Conservation (phyloP, 208 protist genomes). For the Trichomonas tenax region DNA sequence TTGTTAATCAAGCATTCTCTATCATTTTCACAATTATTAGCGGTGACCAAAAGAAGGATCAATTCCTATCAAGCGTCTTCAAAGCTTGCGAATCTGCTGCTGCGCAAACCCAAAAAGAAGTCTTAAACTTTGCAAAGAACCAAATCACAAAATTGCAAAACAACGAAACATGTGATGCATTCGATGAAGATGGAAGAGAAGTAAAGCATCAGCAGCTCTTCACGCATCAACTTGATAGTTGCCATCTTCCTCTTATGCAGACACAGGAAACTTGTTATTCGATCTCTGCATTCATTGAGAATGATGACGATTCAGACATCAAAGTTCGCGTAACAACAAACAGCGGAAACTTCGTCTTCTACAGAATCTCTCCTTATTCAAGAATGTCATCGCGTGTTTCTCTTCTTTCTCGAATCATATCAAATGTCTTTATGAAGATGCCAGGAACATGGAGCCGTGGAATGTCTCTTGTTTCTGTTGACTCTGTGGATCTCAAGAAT, state of each 20-base stretch:
- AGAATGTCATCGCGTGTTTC: not conserved
- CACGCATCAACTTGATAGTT: not conserved
- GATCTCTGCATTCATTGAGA: not conserved
- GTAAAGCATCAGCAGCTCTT: not conserved
- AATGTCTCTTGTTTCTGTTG: not conserved
- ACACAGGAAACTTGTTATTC: not conserved
- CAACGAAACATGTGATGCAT: not conserved
- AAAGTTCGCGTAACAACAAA: not conserved
- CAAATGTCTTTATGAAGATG: not conserved
- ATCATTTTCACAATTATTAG: not conserved
- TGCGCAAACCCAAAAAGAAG: not conserved
- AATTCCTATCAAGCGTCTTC: not conserved
- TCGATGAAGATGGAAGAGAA: not conserved
- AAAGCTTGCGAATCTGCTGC: not conserved
- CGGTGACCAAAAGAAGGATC: not conserved
- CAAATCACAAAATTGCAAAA: not conserved
- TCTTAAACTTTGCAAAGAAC: not conserved
- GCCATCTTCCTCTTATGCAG: not conserved
- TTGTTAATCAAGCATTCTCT: not conserved
- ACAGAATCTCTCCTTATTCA: not conserved
- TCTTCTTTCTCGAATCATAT: not conserved
- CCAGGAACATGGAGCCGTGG: not conserved
- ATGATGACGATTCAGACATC: not conserved
- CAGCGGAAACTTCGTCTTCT: not conserved
- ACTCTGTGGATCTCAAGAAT: not conserved